Conservation (phyloP, 2,329 filamentous ascomycete genomes). For the Pseudofabraea citricarpa region DNA sequence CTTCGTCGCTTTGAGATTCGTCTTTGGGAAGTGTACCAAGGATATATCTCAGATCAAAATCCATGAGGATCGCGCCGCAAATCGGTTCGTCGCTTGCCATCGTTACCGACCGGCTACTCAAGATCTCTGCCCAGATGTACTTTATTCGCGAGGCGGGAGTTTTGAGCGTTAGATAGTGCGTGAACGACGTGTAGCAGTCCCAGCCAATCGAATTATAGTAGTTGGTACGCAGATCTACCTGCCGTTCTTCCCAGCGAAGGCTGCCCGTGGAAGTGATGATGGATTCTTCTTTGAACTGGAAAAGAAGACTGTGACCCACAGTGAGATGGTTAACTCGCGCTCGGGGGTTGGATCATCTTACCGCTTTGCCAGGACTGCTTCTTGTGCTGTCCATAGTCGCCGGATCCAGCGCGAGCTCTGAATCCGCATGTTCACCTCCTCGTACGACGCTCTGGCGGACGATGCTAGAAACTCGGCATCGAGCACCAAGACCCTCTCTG, state of each 20-base stretch:
- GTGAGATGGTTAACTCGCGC: neutral
- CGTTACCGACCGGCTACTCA: conserved; percentile 4
- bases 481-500: conserved; percentile 7
- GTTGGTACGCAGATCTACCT: conserved; percentile 1
- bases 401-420: conserved; percentile 6
- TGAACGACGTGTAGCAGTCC: conserved; percentile 6
- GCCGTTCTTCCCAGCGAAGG: conserved; percentile 1
- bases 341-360: neutral
- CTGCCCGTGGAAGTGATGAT: conserved; percentile 3
- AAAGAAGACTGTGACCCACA: conserved; percentile 1
- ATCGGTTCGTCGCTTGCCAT: conserved; percentile 6
- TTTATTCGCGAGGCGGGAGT: neutral
- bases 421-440: conserved; percentile 9
- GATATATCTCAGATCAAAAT: conserved; percentile 5
- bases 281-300: conserved; percentile 6
- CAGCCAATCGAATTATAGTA: conserved; percentile 8
- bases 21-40: neutral
- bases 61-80: conserved; percentile 7
- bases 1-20: too few relatives aligned
- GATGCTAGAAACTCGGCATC: conserved; percentile 8
- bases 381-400: conserved; percentile 9
- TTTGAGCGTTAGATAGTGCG: neutral
- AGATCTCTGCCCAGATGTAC: conserved; percentile 2
- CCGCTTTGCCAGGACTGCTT: conserved; percentile 6
- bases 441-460: conserved; percentile 5